Percentiles rank a stretch among this genome's conserved stretches.
phyloP scores from a whole-genome alignment of 129 eudicot species.

The Mikania micrantha region DNA sequence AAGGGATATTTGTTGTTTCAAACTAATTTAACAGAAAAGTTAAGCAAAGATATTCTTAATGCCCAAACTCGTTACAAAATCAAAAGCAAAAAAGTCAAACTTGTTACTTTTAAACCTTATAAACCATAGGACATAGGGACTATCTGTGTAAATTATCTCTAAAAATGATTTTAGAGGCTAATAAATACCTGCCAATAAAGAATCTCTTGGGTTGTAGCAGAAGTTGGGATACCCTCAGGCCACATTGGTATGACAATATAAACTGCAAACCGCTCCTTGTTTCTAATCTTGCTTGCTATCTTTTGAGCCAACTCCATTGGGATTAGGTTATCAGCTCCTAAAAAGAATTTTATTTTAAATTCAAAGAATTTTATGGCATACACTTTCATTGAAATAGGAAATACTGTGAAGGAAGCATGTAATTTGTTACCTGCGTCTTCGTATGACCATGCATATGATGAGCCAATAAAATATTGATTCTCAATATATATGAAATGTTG shows the following conservation, averaged over 20 bases:
- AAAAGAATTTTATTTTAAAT: background rate
- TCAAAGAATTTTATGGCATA: background rate
- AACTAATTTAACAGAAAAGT: too few species aligned
- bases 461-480: conserved; percentile 86
- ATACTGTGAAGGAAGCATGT: background rate
- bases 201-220: conserved; percentile 76
- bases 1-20: too few species aligned
- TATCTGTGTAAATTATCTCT: conserved; percentile 33
- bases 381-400: background rate
- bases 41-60: too few species aligned
- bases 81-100: too few species aligned
- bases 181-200: conserved; percentile 89
- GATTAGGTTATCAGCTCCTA: conserved; percentile 91
- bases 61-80: too few species aligned
- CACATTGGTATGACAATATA: conserved; percentile 93
- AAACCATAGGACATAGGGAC: too few species aligned
- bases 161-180: background rate
- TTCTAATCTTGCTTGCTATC: conserved; percentile 82
- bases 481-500: conserved; percentile 88
- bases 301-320: conserved; percentile 96
- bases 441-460: conserved; percentile 91
- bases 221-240: conserved; percentile 90
- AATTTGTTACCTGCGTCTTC: conserved; percentile 62
- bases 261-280: conserved; percentile 75
- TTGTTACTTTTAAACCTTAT: too few species aligned